Percentiles rank a stretch among this genome's conserved stretches.
Evolutionary conservation across 1,284 basidiomycete genomes (phyloP).

Genomic region (Melampsora americana): DNA sequence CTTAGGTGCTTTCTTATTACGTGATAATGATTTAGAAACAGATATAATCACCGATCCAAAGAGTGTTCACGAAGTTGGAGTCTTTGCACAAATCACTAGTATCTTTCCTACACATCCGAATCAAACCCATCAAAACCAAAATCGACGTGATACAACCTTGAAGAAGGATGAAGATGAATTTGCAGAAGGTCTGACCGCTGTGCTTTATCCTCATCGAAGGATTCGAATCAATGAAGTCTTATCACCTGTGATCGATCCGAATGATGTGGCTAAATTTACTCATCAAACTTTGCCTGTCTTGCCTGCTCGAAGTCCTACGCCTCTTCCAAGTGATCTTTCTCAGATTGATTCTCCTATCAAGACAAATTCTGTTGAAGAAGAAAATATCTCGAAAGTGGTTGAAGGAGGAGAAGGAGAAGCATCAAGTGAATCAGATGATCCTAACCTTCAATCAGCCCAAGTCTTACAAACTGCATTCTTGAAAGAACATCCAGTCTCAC

Average conservation of each 20-base stretch:
- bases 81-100: constrained; percentile 96
- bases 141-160: constrained; percentile 60
- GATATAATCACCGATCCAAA: constrained; percentile 86
- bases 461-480: constrained; percentile 84
- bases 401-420: constrained; percentile 16
- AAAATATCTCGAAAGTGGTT: not conserved
- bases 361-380: constrained; percentile 9
- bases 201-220: constrained; percentile 89
- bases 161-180: constrained; percentile 56
- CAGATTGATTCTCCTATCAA: not conserved
- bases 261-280: constrained; percentile 39
- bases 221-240: constrained; percentile 82
- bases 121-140: constrained; percentile 53
- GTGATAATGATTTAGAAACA: constrained; percentile 87
- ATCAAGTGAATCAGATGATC: constrained; percentile 16
- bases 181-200: constrained; percentile 88
- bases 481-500: constrained; percentile 80
- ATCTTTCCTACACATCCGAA: constrained; percentile 69
- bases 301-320: constrained; percentile 11
- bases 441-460: constrained; percentile 53
- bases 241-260: constrained; percentile 49
- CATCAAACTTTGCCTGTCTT: constrained; percentile 45
- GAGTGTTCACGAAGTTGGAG: constrained; percentile 88
- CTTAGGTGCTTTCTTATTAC: constrained; percentile 93
- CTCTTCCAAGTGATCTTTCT: constrained; percentile 14